Conservation (phyloP, 176 grass and related monocot species). For the Musa schizocarpa region DNA sequence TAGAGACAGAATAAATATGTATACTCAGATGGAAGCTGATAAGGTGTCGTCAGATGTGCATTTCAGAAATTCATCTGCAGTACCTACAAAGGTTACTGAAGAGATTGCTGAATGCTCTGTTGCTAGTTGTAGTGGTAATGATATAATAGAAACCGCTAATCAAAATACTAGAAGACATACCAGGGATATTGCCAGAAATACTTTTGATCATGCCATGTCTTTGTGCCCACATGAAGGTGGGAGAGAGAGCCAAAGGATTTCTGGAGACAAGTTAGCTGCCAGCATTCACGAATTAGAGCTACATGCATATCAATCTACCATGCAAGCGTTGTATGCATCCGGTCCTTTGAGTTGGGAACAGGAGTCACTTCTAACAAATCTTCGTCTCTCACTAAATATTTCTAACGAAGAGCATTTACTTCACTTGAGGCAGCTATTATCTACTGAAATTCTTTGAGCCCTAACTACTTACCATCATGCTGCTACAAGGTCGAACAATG, state of each 20-base stretch:
- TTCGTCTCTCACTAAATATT: slow-evolving; percentile 49
- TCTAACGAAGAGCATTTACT: slow-evolving; percentile 59
- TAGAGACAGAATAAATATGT: slow-evolving; percentile 2
- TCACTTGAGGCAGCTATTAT: slow-evolving; percentile 25
- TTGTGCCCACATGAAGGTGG: slow-evolving; percentile 23
- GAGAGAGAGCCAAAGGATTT: not conserved
- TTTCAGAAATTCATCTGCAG: slow-evolving; percentile 1
- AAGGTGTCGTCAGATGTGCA: slow-evolving; percentile 1
- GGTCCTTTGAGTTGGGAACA: slow-evolving; percentile 51
- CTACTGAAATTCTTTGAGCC: slow-evolving; percentile 2
- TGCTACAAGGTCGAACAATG: too few species aligned
- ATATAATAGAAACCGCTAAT: slow-evolving; percentile 2
- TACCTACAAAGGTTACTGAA: slow-evolving; percentile 13
- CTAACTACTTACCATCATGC: too few species aligned
- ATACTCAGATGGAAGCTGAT: slow-evolving; percentile 7
- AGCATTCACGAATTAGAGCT: slow-evolving; percentile 34
- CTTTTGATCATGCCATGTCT: slow-evolving; percentile 37
- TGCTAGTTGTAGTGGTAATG: slow-evolving; percentile 51
- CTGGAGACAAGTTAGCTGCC: slow-evolving; percentile 11
- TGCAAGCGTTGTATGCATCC: slow-evolving; percentile 44
- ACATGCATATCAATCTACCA: slow-evolving; percentile 40
- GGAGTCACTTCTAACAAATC: slow-evolving; percentile 39
- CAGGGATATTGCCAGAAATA: not conserved
- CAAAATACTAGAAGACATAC: slow-evolving; percentile 3
- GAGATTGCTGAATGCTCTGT: slow-evolving; percentile 48